These are phyloP conservation scores for Fusarium dlaminii DNA, from an alignment of 2,329 filamentous ascomycete species.

Conservation along the genomic window DNA sequence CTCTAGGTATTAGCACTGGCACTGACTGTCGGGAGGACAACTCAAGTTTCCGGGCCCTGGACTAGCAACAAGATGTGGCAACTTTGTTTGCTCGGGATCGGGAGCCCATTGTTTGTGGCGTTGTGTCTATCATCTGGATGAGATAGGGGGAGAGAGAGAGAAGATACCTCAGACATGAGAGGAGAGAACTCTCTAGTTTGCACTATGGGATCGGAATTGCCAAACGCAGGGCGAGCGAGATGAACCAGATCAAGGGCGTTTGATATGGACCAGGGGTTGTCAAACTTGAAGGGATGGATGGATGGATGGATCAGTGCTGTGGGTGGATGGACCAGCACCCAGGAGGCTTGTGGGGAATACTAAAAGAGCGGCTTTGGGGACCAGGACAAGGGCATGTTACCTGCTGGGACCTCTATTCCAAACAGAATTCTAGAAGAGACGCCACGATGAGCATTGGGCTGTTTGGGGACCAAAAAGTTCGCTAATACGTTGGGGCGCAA, in stretches of 20 bases:
- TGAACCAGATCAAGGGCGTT: slow-evolving; percentile 39
- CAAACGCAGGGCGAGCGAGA: slow-evolving; percentile 38
- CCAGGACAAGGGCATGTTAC: slow-evolving; percentile 32
- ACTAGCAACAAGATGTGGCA: slow-evolving; percentile 22
- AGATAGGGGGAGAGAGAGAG: not conserved
- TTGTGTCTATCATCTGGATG: not conserved
- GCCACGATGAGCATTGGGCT: slow-evolving; percentile 26
- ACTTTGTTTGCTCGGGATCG: slow-evolving; percentile 19
- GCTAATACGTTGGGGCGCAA: slow-evolving; percentile 17
- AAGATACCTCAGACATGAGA: slow-evolving; percentile 5
- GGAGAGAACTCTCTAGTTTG: not conserved
- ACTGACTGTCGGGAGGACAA: slow-evolving; percentile 19
- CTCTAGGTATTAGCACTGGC: slow-evolving; percentile 29
- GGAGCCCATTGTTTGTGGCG: slow-evolving; percentile 23
- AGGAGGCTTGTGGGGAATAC: slow-evolving; percentile 39
- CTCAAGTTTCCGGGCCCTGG: slow-evolving; percentile 30
- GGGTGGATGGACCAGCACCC: slow-evolving; percentile 9
- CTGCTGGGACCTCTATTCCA: slow-evolving; percentile 39
- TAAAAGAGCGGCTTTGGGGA: slow-evolving; percentile 28
- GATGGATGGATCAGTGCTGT: not conserved
- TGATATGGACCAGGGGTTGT: slow-evolving; percentile 35
- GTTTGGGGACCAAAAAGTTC: slow-evolving; percentile 10
- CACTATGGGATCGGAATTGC: slow-evolving; percentile 12
- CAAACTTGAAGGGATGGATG: slow-evolving; percentile 30
- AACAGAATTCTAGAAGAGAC: slow-evolving; percentile 42